phyloP scores from a whole-genome alignment of 345 rosid species.

The Excoecaria agallocha region DNA sequence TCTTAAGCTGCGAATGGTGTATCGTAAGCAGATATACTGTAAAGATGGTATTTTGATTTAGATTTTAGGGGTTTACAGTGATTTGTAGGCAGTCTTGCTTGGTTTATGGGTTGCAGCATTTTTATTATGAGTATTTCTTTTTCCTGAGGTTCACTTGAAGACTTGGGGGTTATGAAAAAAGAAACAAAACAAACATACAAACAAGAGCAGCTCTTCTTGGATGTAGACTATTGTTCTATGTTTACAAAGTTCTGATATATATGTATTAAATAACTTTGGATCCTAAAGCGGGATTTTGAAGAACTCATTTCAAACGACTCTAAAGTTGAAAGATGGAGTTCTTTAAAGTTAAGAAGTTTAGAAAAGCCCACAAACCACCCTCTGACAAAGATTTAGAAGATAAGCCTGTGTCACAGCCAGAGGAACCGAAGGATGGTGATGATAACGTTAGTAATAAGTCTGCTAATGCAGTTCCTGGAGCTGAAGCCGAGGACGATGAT shows the following conservation, averaged over 20 bases:
- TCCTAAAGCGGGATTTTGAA: conserved; percentile 20
- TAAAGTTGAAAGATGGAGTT: conserved; percentile 56
- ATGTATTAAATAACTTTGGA: background rate
- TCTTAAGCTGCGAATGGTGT: background rate
- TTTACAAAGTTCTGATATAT: background rate
- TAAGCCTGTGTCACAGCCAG: conserved; percentile 37
- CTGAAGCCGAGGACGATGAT: conserved; percentile 72
- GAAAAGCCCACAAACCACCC: conserved; percentile 48
- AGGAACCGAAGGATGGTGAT: conserved; percentile 37
- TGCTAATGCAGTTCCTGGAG: conserved; percentile 26
- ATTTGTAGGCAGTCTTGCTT: background rate
- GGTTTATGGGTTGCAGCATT: background rate
- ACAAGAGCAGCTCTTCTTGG: background rate
- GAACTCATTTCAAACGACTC: conserved; percentile 4
- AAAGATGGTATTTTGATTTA: background rate
- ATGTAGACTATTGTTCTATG: background rate
- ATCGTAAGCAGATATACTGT: background rate
- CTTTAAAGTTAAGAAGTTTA: conserved; percentile 64
- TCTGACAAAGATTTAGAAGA: conserved; percentile 52
- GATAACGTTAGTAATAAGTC: conserved; percentile 36
- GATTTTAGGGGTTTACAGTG: background rate
- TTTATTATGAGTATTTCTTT: too few species aligned
- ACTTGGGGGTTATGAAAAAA: too few species aligned
- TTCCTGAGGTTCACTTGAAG: too few species aligned
- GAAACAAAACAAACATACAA: background rate